Evolutionary conservation across 106 monocot species (phyloP), one percentile per base, ranked within the genome.

Genomic region (Amphibolis antarctica): DNA sequence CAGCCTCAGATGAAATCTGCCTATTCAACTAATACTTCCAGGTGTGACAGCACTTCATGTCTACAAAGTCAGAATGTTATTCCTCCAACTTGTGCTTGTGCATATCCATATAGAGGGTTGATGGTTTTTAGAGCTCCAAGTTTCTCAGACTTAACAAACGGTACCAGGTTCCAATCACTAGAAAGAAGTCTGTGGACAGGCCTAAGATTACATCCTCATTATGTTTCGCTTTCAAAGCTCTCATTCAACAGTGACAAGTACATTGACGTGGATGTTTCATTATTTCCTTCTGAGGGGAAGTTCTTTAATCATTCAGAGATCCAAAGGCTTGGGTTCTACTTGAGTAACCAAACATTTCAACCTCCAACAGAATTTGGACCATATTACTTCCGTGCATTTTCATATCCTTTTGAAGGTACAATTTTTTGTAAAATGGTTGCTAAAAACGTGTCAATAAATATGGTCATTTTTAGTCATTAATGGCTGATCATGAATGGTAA

Each of bases 61-160:
- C 1, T 68, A 12, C 9, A 50, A 51, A 56, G 50, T 7, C 56
- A 59, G 19, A 23, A 23, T 17, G 12, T 53, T 43, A 57, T 42
- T 19, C 75, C 75, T 3, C 6, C 25, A 31, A 69, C 5, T 42
- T 75, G 75, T 46, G 29, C 7, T 21, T 90, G 85, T 63, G 29
- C 70, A 5, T 28, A 74, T 48, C 86, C 85, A 11, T 90, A 85
- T 21, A 9, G 65, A 17, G 86, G 83, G 19, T 18, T 23, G 13
- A 49, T 90, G 51, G 21, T 69, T 59, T 90, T 86, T 60, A 72
- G 86, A 75, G 83, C 80, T 4, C 90, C 86, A 25, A 76, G 27
- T n/a, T 83, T 90, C 63, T 66, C 67, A 7, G 66, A 78, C 63
- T 14, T 76, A 3, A 28, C 1, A 44, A 66, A 70, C 44, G 13